Percentiles rank a stretch among this genome's conserved stretches.
Evolutionary conservation across 306 rosid species (phyloP).

Genomic region (Rubus idaeus): DNA sequence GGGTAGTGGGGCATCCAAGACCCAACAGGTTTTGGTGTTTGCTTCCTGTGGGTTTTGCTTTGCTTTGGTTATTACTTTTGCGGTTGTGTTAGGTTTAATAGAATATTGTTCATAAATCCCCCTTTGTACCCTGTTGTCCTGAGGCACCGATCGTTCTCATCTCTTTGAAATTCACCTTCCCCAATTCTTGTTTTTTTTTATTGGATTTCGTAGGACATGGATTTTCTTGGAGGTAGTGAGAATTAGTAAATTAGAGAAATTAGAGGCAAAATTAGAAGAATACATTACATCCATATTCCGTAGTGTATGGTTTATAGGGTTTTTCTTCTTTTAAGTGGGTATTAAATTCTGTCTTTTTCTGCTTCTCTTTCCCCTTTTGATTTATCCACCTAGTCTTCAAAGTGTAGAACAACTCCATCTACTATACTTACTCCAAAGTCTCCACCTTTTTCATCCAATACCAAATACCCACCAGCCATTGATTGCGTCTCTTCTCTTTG

Average conservation of each 20-base stretch:
- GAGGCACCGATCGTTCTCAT: constrained; percentile 2
- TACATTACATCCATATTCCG: not conserved
- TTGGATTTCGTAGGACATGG: not conserved
- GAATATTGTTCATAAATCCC: not conserved
- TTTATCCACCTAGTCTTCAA: constrained; percentile 3
- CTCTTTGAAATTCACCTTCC: constrained; percentile 17
- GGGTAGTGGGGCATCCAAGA: constrained; percentile 14
- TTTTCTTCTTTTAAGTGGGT: constrained; percentile 11
- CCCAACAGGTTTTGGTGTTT: constrained; percentile 1
- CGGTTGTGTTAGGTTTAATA: not conserved
- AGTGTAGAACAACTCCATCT: constrained; percentile 17
- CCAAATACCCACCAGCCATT: constrained; percentile 5
- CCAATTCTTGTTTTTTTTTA: not conserved
- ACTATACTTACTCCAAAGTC: not conserved
- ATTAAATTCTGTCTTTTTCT: constrained; percentile 14
- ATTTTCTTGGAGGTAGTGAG: constrained; percentile 16
- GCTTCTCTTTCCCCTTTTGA: constrained; percentile 6
- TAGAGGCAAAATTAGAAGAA: not conserved
- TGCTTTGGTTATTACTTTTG: not conserved
- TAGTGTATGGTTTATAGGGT: not conserved
- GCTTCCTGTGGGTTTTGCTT: not conserved
- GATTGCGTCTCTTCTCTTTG: constrained; percentile 9
- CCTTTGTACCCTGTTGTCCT: constrained; percentile 11
- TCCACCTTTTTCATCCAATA: not conserved
- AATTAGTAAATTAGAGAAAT: not conserved